Conservation (phyloP, 768 basidiomycete species). For the Dentipellis fragilis region DNA sequence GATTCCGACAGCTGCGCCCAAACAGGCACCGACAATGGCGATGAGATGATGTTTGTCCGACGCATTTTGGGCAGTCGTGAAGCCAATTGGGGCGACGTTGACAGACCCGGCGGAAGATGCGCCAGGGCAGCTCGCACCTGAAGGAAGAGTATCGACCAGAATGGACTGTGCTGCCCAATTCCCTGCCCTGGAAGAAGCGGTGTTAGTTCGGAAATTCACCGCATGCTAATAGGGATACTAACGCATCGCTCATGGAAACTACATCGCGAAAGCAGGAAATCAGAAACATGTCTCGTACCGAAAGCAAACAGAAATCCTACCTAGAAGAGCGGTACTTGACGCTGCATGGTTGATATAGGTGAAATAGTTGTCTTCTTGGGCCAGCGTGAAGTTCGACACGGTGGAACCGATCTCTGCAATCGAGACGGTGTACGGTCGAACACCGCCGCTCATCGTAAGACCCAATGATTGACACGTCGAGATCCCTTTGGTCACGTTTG, state of each 20-base stretch:
- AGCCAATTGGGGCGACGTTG: too few relatives aligned
- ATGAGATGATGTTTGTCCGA: slow-evolving; percentile 14
- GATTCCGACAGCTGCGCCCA: slow-evolving; percentile 20
- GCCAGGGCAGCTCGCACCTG: too few relatives aligned
- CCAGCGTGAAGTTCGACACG: slow-evolving; percentile 32
- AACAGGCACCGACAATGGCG: slow-evolving; percentile 23
- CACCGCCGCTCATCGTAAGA: slow-evolving; percentile 31
- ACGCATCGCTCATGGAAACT: slow-evolving; percentile 35
- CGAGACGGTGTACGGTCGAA: slow-evolving; percentile 34
- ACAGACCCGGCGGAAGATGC: too few relatives aligned
- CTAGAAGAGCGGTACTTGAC: slow-evolving; percentile 27
- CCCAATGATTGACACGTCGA: slow-evolving; percentile 40
- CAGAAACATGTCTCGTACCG: background rate
- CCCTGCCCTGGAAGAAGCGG: slow-evolving; percentile 25
- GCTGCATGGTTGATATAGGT: slow-evolving; percentile 34
- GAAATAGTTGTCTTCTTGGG: slow-evolving; percentile 25
- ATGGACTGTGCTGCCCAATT: slow-evolving; percentile 21
- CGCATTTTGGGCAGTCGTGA: slow-evolving; percentile 12
- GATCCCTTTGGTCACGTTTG: slow-evolving; percentile 29
- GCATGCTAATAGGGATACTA: slow-evolving; percentile 17
- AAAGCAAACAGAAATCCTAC: slow-evolving; percentile 13
- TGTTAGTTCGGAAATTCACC: background rate
- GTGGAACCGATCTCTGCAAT: slow-evolving; percentile 28
- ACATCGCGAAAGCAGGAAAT: slow-evolving; percentile 1
- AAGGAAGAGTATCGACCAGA: slow-evolving; percentile 1